A percentile compares a stretch with the other conserved stretches of the same genome.
Conservation (phyloP, 129 eudicot genomes). For the Ambrosia artemisiifolia region DNA sequence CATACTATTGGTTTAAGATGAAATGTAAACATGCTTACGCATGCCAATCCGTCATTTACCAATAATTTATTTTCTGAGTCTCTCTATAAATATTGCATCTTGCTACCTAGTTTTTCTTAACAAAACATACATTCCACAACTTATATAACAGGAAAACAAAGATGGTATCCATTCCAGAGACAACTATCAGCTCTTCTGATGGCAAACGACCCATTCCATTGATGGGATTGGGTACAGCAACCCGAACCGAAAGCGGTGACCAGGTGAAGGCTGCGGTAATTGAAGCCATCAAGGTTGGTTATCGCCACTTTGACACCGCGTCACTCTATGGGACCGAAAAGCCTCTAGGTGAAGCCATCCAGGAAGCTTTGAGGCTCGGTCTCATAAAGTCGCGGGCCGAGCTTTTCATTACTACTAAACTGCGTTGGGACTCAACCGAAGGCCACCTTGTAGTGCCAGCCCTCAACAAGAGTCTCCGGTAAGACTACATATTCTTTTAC, state of each 20-base stretch:
- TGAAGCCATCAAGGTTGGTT: constrained; percentile 55
- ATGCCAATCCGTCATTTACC: constrained; percentile 4
- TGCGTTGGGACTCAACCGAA: constrained; percentile 37
- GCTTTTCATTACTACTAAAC: constrained; percentile 37
- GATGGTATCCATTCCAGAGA: constrained; percentile 13
- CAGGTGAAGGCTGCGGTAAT: constrained; percentile 35
- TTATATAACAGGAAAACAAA: background rate
- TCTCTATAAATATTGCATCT: background rate
- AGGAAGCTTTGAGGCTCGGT: constrained; percentile 38
- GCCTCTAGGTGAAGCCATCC: constrained; percentile 39
- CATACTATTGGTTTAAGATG: background rate
- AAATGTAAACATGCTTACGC: background rate
- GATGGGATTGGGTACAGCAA: constrained; percentile 42
- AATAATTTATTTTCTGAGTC: background rate
- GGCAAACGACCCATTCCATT: constrained; percentile 37
- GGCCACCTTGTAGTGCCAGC: constrained; percentile 39
- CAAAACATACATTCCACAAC: background rate
- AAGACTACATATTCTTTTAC: background rate
- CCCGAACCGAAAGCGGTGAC: constrained; percentile 7
- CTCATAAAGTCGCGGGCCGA: constrained; percentile 31
- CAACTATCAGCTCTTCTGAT: constrained; percentile 12
- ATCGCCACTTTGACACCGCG: constrained; percentile 66
- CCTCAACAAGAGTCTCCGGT: constrained; percentile 27
- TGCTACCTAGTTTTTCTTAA: background rate
- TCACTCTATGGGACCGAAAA: constrained; percentile 39